A percentile compares a stretch with the other conserved stretches of the same genome.
phyloP scores from a whole-genome alignment of 306 rosid species.

The Cicer judaicum region DNA sequence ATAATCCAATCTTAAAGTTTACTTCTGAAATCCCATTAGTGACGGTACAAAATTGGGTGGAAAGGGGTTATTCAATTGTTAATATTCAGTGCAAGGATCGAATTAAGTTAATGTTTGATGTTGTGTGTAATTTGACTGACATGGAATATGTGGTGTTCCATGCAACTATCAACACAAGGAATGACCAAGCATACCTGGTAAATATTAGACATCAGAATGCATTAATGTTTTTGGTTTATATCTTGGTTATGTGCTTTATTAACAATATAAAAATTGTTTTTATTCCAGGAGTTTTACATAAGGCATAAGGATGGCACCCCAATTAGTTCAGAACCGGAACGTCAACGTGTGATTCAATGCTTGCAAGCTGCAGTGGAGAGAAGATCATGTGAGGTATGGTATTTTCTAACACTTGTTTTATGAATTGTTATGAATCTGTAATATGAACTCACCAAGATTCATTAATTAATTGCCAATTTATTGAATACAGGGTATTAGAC shows the following conservation, averaged over 20 bases:
- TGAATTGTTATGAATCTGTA: background rate
- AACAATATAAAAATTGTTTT: background rate
- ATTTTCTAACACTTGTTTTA: background rate
- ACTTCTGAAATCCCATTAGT: conserved; percentile 59
- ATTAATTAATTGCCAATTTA: conserved; percentile 1
- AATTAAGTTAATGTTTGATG: conserved; percentile 78
- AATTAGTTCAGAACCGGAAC: conserved; percentile 90
- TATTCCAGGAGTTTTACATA: conserved; percentile 83
- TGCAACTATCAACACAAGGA: conserved; percentile 72
- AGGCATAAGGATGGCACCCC: conserved; percentile 91
- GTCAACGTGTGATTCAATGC: conserved; percentile 90
- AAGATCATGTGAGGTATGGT: conserved; percentile 75
- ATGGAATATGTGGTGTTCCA: conserved; percentile 96
- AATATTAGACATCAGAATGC: background rate
- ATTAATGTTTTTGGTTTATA: background rate
- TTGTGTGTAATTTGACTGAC: conserved; percentile 87
- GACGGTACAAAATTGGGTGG: conserved; percentile 85
- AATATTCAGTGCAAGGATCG: conserved; percentile 91
- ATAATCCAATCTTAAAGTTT: conserved; percentile 62
- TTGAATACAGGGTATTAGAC: conserved; percentile 74
- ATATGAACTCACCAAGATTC: background rate
- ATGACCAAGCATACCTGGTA: conserved; percentile 75
- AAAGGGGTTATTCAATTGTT: conserved; percentile 85
- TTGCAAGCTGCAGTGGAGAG: conserved; percentile 82
- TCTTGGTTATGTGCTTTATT: conserved; percentile 13